These are phyloP conservation scores for Coemansia sp. DNA, from an alignment of 192 early-diverging fungal genomes.

Conservation along the genomic window DNA sequence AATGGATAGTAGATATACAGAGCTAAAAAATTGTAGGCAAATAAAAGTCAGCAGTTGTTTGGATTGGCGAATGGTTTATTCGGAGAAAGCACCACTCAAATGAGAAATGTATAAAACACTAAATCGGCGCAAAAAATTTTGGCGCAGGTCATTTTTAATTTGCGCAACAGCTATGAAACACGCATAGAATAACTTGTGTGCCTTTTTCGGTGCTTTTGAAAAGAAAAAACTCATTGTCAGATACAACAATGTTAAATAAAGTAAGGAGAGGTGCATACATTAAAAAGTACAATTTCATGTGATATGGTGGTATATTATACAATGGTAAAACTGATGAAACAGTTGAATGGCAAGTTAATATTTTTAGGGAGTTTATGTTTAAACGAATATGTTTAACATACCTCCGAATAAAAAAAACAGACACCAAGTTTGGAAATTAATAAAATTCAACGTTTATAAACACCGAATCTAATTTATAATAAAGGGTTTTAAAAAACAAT, in stretches of 20 bases:
- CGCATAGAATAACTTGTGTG: not conserved
- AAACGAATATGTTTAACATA: too few relatives aligned
- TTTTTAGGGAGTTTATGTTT: too few relatives aligned
- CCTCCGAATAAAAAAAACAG: too few relatives aligned
- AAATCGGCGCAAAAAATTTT: not conserved
- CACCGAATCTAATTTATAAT: too few relatives aligned
- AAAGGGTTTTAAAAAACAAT: too few relatives aligned
- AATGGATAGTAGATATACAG: not conserved
- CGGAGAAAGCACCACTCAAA: not conserved
- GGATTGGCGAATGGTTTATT: not conserved
- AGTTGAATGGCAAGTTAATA: not conserved
- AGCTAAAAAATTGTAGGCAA: not conserved
- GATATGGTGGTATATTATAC: not conserved
- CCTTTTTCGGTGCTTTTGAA: not conserved
- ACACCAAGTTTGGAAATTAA: too few relatives aligned
- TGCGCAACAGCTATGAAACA: not conserved
- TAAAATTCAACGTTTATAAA: too few relatives aligned
- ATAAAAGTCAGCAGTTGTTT: not conserved
- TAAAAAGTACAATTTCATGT: slow-evolving; percentile 3
- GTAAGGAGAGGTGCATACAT: slow-evolving; percentile 6
- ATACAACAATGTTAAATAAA: not conserved
- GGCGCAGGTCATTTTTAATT: not conserved
- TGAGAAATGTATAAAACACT: not conserved
- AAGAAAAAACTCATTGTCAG: too few relatives aligned
- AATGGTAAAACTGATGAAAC: not conserved